Conservation (phyloP, 2,329 filamentous ascomycete species). For the Paecilomyces fulvus region DNA sequence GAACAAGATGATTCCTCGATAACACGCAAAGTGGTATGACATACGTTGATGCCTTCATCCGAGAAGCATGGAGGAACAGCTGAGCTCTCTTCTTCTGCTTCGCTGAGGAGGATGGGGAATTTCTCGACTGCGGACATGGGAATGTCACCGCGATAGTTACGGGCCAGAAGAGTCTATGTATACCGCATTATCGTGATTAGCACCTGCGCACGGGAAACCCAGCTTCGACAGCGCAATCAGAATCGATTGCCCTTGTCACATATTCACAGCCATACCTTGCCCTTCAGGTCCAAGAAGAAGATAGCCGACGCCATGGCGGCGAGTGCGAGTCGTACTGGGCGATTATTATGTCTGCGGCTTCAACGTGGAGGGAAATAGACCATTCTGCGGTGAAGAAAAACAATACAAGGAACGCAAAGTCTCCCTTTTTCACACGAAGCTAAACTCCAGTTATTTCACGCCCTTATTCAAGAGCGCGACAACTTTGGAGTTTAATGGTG, state of each 20-base stretch:
- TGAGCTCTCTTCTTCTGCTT: constrained; percentile 98
- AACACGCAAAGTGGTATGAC: constrained; percentile 26
- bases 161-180: constrained; percentile 82
- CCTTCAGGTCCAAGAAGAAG: constrained; percentile 99
- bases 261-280: constrained; percentile 65
- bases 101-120: constrained; percentile 89
- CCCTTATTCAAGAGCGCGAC: not conserved
- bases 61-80: constrained; percentile 97
- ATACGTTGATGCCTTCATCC: constrained; percentile 93
- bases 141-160: constrained; percentile 97
- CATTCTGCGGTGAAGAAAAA: constrained; percentile 1
- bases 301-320: constrained; percentile 84
- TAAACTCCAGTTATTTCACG: not conserved
- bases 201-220: constrained; percentile 1
- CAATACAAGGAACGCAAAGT: not conserved
- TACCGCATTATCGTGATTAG: constrained; percentile 10
- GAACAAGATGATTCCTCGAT: constrained; percentile 2
- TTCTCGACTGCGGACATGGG: constrained; percentile 99
- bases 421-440: not conserved
- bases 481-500: not conserved
- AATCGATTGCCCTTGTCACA: too few relatives aligned
- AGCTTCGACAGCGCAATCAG: not conserved
- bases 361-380: not conserved
- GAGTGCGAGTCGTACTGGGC: constrained; percentile 1
- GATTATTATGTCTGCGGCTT: not conserved